These are phyloP conservation scores for Macrocybe sp. DNA, from an alignment of 1,284 basidiomycete genomes.

Conservation along the genomic window DNA sequence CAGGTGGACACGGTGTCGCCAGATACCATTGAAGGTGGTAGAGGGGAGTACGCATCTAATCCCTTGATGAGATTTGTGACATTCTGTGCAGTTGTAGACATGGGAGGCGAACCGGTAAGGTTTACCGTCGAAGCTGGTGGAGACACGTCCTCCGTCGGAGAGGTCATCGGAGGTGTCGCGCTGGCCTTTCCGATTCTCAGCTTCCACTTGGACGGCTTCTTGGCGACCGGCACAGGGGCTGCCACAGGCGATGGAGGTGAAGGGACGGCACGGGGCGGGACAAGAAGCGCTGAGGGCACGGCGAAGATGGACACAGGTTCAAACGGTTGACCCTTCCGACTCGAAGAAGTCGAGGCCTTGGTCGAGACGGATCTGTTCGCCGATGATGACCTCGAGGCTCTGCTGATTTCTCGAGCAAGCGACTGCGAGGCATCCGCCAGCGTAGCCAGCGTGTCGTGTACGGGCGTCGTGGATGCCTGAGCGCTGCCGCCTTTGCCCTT, in stretches of 20 bases:
- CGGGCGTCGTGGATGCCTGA: conserved; percentile 25
- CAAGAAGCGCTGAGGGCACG: conserved; percentile 32
- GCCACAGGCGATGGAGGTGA: conserved; percentile 20
- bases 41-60: conserved; percentile 39
- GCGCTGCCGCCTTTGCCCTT: conserved; percentile 52
- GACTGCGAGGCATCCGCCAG: conserved; percentile 79
- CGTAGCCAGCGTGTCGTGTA: conserved; percentile 58
- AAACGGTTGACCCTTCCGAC: conserved; percentile 22
- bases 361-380: conserved; percentile 26
- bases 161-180: conserved; percentile 25
- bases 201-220: conserved; percentile 81
- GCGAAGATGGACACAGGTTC: conserved; percentile 39
- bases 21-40: conserved; percentile 16
- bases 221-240: conserved; percentile 36
- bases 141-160: conserved; percentile 40
- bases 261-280: conserved; percentile 11
- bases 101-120: conserved; percentile 25
- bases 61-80: conserved; percentile 70
- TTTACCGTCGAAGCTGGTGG: conserved; percentile 21
- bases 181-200: conserved; percentile 64
- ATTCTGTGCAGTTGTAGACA: conserved; percentile 60
- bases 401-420: conserved; percentile 79
- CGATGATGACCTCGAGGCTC: conserved; percentile 39
- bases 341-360: conserved; percentile 20
- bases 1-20: conserved; percentile 31